Evolutionary conservation across 1,139 yeast species (phyloP).

Genomic region (Hyphopichia wangnamkhiaoensis): DNA sequence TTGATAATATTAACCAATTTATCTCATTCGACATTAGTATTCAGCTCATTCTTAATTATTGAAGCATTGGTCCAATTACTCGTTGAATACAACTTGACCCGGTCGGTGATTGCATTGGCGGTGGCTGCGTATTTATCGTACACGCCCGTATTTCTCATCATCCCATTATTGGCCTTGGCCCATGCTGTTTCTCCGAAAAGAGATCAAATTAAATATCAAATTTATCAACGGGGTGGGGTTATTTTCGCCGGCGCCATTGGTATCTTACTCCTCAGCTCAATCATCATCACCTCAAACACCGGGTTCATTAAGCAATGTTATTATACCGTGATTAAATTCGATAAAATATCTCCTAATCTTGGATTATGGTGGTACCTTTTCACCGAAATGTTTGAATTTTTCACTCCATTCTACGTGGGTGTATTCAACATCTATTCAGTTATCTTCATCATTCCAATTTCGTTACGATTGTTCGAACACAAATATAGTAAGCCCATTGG

Average conservation of each 20-base stretch:
- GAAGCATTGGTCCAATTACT: slow-evolving; percentile 52
- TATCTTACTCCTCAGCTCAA: slow-evolving; percentile 37
- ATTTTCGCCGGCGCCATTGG: slow-evolving; percentile 27
- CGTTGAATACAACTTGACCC: slow-evolving; percentile 34
- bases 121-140: slow-evolving; percentile 65
- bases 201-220: slow-evolving; percentile 12
- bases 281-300: slow-evolving; percentile 32
- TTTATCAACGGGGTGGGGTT: slow-evolving; percentile 25
- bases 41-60: slow-evolving; percentile 60
- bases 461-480: slow-evolving; percentile 59
- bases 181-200: slow-evolving; percentile 17
- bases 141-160: slow-evolving; percentile 56
- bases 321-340: slow-evolving; percentile 59
- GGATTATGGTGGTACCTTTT: slow-evolving; percentile 99
- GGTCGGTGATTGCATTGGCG: slow-evolving; percentile 58
- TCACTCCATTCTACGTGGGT: slow-evolving; percentile 78
- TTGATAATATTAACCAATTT: slow-evolving; percentile 65
- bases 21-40: slow-evolving; percentile 65
- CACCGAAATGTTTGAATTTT: slow-evolving; percentile 91
- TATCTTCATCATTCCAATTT: slow-evolving; percentile 69
- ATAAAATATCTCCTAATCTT: slow-evolving; percentile 76
- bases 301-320: slow-evolving; percentile 63
- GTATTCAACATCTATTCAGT: slow-evolving; percentile 79
- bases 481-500: slow-evolving; percentile 15
- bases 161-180: slow-evolving; percentile 54